Base-by-base conservation (phyloP, 352 stramenopile species). In the Pythium monospermum region DNA sequence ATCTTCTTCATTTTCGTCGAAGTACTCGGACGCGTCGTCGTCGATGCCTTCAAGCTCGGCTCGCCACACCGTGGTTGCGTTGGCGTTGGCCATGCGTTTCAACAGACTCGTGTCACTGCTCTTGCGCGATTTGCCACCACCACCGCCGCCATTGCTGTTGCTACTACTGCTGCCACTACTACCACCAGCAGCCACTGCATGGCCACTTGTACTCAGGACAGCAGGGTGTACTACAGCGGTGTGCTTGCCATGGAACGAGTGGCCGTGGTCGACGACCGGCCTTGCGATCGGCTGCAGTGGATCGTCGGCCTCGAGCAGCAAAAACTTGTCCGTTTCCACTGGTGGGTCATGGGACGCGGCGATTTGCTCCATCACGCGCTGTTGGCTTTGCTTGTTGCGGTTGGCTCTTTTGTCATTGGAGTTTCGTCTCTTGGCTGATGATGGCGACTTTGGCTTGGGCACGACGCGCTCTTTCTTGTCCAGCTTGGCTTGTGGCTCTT, bases 321-420 rank as follows among this genome's bases (percentile, higher is more conserved):
- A n/a, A n/a, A n/a, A n/a, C n/a, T n/a, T n/a, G n/a, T n/a, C n/a
- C n/a, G n/a, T n/a, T 23, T 61, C 23, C 23, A 21, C n/a, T 35
- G 16, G 2, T 7, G 12, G 10, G 35, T 40, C 36, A 15, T 66
- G 59, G 11, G 66, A 60, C 16, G 61, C 55, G 6, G 73, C 70
- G 19, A 85, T 72, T 6, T 70, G 68, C 46, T 82, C 68, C 37
- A 72, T 65, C 6, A 70, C 60, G 25, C 66, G 64, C 26, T 70
- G 61, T 33, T 66, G 69, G 0, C 57, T 76, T 37, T 74, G 76
- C 31, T 68, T 66, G 11, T 75, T 68, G 1, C 74, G 74, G n/a
- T 61, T 67, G 5, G 72, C 66, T 18, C 72, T 68, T 30, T 85
- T 75, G 42, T 87, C 76, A n/a, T 73, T n/a, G n/a, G n/a, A n/a